These are phyloP conservation scores for Candida loeiensis DNA, from an alignment of 805 yeast genomes.

Conservation along the genomic window DNA sequence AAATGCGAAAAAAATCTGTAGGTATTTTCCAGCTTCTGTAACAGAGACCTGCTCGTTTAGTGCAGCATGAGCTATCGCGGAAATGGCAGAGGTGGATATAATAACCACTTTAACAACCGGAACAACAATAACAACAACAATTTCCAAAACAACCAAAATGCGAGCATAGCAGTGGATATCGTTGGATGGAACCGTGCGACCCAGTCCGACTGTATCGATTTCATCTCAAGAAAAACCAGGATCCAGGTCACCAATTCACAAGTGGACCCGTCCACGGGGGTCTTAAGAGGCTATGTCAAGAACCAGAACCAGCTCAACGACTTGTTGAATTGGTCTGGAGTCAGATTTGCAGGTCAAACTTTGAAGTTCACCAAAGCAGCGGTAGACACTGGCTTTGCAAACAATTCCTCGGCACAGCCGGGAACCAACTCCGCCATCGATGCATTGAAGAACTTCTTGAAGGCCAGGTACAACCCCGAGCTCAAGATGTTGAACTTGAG, in stretches of 20 bases:
- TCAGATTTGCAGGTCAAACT: conserved; percentile 71
- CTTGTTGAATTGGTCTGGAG: conserved; percentile 65
- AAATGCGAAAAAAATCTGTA: conserved; percentile 1
- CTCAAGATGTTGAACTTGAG: conserved; percentile 67
- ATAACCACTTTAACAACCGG: conserved; percentile 12
- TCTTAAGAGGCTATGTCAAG: conserved; percentile 58
- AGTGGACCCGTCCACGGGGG: conserved; percentile 47
- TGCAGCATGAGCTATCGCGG: conserved; percentile 37
- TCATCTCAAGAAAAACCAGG: conserved; percentile 64
- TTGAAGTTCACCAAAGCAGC: conserved; percentile 48
- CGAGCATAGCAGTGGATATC: conserved; percentile 51
- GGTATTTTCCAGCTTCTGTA: not conserved
- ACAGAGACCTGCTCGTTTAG: not conserved
- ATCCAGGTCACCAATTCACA: conserved; percentile 50
- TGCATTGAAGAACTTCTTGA: conserved; percentile 58
- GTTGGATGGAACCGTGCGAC: conserved; percentile 78
- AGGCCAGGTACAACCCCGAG: conserved; percentile 62
- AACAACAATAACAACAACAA: conserved; percentile 18
- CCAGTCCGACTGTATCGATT: conserved; percentile 60
- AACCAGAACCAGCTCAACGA: conserved; percentile 54
- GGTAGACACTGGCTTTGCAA: conserved; percentile 15
- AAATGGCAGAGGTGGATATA: conserved; percentile 24
- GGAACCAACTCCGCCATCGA: conserved; percentile 48
- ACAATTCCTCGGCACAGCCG: conserved; percentile 6
- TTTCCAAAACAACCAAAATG: conserved; percentile 1